Conservation (phyloP, 306 rosid genomes). For the Malus sylvestris region DNA sequence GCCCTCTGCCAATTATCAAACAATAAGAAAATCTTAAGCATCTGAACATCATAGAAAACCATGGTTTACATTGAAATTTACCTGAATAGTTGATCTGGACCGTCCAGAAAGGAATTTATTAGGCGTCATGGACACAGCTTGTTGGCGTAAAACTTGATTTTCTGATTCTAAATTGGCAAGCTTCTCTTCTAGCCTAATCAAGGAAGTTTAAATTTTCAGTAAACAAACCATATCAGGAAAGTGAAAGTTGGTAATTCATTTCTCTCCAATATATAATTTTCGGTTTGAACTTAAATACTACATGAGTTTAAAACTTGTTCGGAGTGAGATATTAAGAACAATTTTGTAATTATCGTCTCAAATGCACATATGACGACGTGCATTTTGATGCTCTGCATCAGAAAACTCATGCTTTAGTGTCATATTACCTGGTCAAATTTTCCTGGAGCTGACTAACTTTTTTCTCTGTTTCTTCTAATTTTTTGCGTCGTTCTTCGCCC, state of each 20-base stretch:
- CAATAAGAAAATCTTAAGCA: constrained; percentile 22
- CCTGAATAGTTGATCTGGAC: constrained; percentile 78
- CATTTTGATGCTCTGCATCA: not conserved
- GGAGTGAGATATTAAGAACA: not conserved
- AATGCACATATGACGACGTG: not conserved
- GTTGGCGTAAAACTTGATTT: constrained; percentile 84
- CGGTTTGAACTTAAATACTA: not conserved
- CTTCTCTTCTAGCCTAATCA: constrained; percentile 85
- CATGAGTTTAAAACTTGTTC: not conserved
- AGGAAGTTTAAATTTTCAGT: constrained; percentile 27
- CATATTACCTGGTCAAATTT: constrained; percentile 59
- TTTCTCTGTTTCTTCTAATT: constrained; percentile 67
- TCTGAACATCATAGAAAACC: constrained; percentile 4
- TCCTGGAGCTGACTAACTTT: constrained; percentile 68
- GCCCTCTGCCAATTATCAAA: constrained; percentile 51
- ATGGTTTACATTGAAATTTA: constrained; percentile 19
- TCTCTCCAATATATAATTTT: not conserved
- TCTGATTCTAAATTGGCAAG: constrained; percentile 73
- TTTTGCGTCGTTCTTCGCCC: constrained; percentile 37
- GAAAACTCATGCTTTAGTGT: constrained; percentile 12
- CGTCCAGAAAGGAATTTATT: constrained; percentile 76
- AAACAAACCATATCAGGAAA: constrained; percentile 10
- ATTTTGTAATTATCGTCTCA: not conserved
- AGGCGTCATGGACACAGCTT: constrained; percentile 87
- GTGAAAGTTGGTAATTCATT: not conserved